These are phyloP conservation scores for Phytophthora sansomeana DNA, from an alignment of 352 stramenopile species.

Conservation along the genomic window DNA sequence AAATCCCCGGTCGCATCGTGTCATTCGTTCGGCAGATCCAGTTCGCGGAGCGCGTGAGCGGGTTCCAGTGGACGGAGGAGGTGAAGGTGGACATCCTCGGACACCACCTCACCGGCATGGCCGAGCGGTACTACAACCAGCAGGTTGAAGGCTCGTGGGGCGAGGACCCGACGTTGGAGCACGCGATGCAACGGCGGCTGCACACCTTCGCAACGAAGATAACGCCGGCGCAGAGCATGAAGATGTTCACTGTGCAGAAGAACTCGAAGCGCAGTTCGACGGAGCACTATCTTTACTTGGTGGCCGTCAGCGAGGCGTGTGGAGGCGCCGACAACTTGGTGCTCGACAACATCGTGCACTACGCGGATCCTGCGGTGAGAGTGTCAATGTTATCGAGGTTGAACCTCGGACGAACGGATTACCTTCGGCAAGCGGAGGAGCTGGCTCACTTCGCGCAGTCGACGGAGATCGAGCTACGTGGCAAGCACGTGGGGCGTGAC, in stretches of 20 bases:
- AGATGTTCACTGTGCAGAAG: slow-evolving; percentile 22
- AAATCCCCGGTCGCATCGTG: too few relatives aligned
- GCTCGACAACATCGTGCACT: slow-evolving; percentile 34
- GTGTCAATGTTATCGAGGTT: slow-evolving; percentile 17
- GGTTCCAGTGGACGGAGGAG: slow-evolving; percentile 2
- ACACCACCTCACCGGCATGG: slow-evolving; percentile 8
- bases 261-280: slow-evolving; percentile 13
- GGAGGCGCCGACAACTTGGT: slow-evolving; percentile 14
- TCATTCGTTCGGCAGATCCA: not conserved
- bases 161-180: slow-evolving; percentile 10
- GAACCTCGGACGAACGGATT: slow-evolving; percentile 10
- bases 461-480: slow-evolving; percentile 7
- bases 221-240: slow-evolving; percentile 19
- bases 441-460: slow-evolving; percentile 31
- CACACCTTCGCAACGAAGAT: slow-evolving; percentile 27
- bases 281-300: slow-evolving; percentile 30
- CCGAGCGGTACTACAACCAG: slow-evolving; percentile 21
- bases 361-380: slow-evolving; percentile 4
- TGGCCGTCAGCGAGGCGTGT: slow-evolving; percentile 21
- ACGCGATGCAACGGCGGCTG: slow-evolving; percentile 19
- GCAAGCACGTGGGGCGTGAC: slow-evolving; percentile 1
- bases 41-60: not conserved
- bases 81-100: slow-evolving; percentile 11
- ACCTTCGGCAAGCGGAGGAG: slow-evolving; percentile 29
- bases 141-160: slow-evolving; percentile 21